Conservation (phyloP, 2,329 filamentous ascomycete species). For the Colletotrichum siamense region DNA sequence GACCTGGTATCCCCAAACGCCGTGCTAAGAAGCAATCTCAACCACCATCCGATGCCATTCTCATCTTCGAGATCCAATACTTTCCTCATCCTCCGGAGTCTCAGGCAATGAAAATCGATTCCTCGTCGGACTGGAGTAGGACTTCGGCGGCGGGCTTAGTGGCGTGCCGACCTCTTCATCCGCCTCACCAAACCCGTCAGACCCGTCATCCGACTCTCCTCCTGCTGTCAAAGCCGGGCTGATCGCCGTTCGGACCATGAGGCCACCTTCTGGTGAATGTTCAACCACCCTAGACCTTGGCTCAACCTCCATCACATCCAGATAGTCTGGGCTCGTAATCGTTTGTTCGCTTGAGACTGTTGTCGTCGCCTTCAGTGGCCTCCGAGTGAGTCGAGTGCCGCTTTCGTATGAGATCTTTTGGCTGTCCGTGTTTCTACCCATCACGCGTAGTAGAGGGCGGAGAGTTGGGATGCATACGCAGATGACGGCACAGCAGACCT, state of each 20-base stretch:
- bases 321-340: neutral
- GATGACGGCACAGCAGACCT: constrained; percentile 10
- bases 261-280: neutral
- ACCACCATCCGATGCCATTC: neutral
- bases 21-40: neutral
- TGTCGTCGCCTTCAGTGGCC: neutral
- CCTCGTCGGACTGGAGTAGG: neutral
- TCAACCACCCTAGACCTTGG: neutral
- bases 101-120: neutral
- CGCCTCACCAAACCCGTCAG: neutral
- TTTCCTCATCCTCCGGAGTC: neutral
- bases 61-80: neutral
- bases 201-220: constrained; percentile 6
- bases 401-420: neutral
- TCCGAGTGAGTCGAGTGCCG: neutral
- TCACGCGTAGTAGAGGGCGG: neutral
- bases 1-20: neutral
- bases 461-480: constrained; percentile 19
- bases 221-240: neutral
- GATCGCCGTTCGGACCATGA: neutral
- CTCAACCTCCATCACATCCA: neutral
- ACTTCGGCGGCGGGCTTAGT: constrained; percentile 12
- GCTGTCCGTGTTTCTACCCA: neutral
- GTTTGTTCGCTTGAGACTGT: constrained; percentile 5
- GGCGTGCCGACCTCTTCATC: constrained; percentile 5